Base-by-base conservation (phyloP, 225 moss, liverwort and hornwort species). In the Physcomitrium patens region DNA sequence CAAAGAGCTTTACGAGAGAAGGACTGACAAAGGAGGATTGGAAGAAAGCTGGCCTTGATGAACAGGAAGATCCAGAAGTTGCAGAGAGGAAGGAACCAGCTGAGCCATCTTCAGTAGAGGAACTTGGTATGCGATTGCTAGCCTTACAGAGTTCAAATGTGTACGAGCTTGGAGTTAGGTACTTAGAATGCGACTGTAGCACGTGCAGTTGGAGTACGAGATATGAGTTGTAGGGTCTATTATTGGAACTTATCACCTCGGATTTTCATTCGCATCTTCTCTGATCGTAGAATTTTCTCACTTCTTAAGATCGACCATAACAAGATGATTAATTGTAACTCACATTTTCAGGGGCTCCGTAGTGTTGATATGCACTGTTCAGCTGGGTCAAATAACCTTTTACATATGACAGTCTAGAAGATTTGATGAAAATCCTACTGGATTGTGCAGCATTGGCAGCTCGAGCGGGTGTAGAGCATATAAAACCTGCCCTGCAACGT, bases 401-500 rank as follows among this genome's bases (percentile, higher is more conserved):
- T 18, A 63, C 42, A 18, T 49, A 23, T 58, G 63, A 19, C 50
- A 31, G 65, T 46, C 18, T 60, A 22, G 24, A 65, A 43, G 55
- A 66, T 55, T 76, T 77, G 16, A 70, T 59, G 46, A 53, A 60
- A 37, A 37, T 31, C 3, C n/a, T 60, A 22, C 59, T 78, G 69
- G 12, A 42, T 46, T 56, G 1, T 83, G 77, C 95, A 96, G 94
- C 94, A 74, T 74, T 97, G 73, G 94, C 96, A 77, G 92, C 91
- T 24, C 84, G 88, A 77, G 86, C 87, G 56, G 91, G 96, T 55
- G 87, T 91, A 71, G 94, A 97, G 37, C 78, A 89, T 63, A 53
- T 94, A 42, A 91, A 80, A 78, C 96, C 96, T 69, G 90, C 96
- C 18, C 76, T 97, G 76, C 96, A 94, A 71, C 88, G 90, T 14